Evolutionary conservation across 2,329 filamentous ascomycete species (phyloP).

Genomic region (Cryphonectria carpinicola): DNA sequence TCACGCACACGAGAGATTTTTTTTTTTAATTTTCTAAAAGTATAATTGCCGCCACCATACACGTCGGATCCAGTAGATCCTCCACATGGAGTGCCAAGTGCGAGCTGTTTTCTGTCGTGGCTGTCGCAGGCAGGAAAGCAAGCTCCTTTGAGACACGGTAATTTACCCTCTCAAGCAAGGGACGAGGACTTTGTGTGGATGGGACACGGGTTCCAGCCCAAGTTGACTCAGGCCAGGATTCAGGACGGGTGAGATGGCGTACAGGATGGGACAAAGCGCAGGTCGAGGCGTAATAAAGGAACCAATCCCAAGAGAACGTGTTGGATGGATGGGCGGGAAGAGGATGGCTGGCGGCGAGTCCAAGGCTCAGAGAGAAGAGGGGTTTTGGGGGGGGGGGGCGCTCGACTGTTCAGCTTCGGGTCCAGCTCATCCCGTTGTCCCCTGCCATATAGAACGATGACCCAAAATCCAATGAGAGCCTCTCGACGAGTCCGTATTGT

Average conservation of each 20-base stretch:
- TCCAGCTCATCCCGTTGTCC: neutral
- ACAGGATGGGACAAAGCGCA: neutral
- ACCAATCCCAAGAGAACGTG: neutral
- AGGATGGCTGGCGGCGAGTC: neutral
- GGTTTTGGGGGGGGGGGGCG: neutral
- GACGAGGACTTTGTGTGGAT: neutral
- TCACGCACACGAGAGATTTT: neutral
- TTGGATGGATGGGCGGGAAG: neutral
- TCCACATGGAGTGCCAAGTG: neutral
- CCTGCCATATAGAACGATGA: neutral
- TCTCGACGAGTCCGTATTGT: neutral
- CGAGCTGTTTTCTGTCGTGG: neutral
- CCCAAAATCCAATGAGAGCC: neutral
- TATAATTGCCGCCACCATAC: neutral
- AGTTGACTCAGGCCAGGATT: constrained; percentile 1
- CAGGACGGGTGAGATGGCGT: neutral
- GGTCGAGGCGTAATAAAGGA: neutral
- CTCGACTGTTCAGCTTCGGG: neutral
- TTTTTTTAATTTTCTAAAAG: too few species aligned
- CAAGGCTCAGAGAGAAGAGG: neutral
- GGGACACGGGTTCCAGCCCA: neutral
- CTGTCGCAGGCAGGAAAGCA: neutral
- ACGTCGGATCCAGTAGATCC: neutral
- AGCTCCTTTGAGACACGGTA: constrained; percentile 5
- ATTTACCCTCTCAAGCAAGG: constrained; percentile 8